These are phyloP conservation scores for Talaromyces sp. DNA, from an alignment of 2,329 filamentous ascomycete genomes.

Conservation along the genomic window DNA sequence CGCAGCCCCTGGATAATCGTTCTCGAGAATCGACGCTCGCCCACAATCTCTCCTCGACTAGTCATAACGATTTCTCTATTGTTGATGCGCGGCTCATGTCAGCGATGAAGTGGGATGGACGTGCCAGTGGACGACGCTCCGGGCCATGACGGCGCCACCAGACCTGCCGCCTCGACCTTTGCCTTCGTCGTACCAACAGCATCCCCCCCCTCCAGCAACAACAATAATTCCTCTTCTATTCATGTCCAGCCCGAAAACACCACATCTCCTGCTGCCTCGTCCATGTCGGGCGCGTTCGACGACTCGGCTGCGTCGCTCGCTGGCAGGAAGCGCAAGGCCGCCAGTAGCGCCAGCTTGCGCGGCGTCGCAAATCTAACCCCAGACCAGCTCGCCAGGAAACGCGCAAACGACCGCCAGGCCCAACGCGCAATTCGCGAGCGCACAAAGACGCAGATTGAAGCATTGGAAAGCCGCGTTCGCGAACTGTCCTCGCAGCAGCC, in stretches of 20 bases:
- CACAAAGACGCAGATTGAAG: slow-evolving; percentile 74
- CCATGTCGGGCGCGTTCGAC: slow-evolving; percentile 15
- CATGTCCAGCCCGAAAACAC: neutral
- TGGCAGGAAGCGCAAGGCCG: slow-evolving; percentile 40
- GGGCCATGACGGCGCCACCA: neutral
- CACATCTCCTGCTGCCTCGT: slow-evolving; percentile 15
- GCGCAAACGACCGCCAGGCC: slow-evolving; percentile 85
- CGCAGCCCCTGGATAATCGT: neutral
- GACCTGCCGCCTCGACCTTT: neutral
- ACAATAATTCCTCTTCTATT: neutral
- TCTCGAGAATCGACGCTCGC: too few relatives aligned
- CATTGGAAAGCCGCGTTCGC: slow-evolving; percentile 65
- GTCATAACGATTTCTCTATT: too few relatives aligned
- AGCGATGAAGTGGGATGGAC: slow-evolving; percentile 1
- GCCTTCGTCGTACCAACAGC: slow-evolving; percentile 14
- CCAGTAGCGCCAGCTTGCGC: slow-evolving; percentile 47
- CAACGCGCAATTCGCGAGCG: slow-evolving; percentile 80
- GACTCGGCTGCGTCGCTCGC: slow-evolving; percentile 18
- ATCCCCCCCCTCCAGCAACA: neutral
- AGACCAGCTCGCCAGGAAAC: slow-evolving; percentile 82
- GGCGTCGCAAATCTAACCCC: slow-evolving; percentile 84
- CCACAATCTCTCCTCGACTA: too few relatives aligned
- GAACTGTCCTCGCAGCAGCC: slow-evolving; percentile 76
- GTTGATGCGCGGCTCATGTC: neutral
- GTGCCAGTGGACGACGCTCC: neutral